These are phyloP conservation scores for Saccharomycopsis olivae DNA, from an alignment of 805 yeast genomes.

Conservation along the genomic window DNA sequence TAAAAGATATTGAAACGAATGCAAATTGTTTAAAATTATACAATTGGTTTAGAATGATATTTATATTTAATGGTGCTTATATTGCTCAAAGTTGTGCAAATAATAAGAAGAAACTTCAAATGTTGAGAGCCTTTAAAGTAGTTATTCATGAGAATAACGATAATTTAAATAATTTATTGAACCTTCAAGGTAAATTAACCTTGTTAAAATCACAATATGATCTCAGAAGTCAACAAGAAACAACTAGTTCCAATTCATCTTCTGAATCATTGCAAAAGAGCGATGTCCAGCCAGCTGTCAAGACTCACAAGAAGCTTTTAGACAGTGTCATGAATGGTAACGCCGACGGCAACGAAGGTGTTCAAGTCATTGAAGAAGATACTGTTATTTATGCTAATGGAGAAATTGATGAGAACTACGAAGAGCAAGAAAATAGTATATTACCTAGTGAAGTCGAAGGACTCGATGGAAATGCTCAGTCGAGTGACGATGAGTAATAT, in stretches of 20 bases:
- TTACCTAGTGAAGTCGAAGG: no score
- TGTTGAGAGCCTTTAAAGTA: conserved; percentile 10
- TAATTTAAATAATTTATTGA: conserved; percentile 9
- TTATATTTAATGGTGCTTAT: conserved; percentile 11
- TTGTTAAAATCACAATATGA: conserved; percentile 17
- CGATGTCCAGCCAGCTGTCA: conserved; percentile 2
- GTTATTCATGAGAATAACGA: conserved; percentile 3
- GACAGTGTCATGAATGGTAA: conserved; percentile 5
- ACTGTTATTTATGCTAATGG: conserved; percentile 15
- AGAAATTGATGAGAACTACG: conserved; percentile 10
- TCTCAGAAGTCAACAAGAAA: conserved; percentile 5
- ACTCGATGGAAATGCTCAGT: no score
- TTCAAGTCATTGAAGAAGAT: conserved; percentile 17
- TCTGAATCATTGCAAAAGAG: background rate
- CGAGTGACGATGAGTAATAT: no score
- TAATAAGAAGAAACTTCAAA: conserved; percentile 2
- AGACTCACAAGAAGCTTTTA: conserved; percentile 9
- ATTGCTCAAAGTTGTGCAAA: conserved; percentile 3
- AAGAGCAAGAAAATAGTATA: conserved; percentile 8
- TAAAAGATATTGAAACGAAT: conserved; percentile 2
- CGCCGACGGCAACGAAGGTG: conserved; percentile 4
- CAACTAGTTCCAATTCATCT: background rate
- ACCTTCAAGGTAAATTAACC: conserved; percentile 16
- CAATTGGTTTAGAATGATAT: conserved; percentile 16
- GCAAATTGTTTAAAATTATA: conserved; percentile 6